Percentiles rank a stretch among this genome's conserved stretches.
These are phyloP conservation scores for Colletotrichum sansevieriae DNA, from an alignment of 2,329 filamentous ascomycete species.

Conservation along the genomic window DNA sequence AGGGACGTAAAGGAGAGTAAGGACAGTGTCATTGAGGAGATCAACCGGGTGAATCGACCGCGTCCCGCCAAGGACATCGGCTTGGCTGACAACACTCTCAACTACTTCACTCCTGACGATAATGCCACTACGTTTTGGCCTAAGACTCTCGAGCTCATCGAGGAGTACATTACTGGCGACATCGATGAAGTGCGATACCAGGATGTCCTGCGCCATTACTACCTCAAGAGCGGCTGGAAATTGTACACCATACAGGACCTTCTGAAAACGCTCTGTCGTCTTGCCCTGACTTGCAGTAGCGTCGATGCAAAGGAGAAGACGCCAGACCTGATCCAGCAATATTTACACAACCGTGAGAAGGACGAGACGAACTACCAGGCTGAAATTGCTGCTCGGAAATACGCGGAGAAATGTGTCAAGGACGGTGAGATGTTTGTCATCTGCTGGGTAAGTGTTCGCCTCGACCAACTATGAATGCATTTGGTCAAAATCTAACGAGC, in stretches of 20 bases:
- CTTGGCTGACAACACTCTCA: conserved; percentile 81
- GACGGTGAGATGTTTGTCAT: conserved; percentile 93
- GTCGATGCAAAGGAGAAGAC: conserved; percentile 94
- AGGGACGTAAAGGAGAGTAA: conserved; percentile 86
- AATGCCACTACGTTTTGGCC: conserved; percentile 81
- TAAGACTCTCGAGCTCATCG: conserved; percentile 86
- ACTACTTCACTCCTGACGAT: conserved; percentile 79
- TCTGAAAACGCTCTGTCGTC: conserved; percentile 82
- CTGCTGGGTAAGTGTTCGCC: conserved; percentile 77
- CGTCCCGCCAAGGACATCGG: conserved; percentile 89
- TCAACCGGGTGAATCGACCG: conserved; percentile 77
- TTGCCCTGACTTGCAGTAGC: conserved; percentile 85
- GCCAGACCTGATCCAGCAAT: conserved; percentile 88
- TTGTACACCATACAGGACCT: conserved; percentile 94
- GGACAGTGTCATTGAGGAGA: conserved; percentile 78
- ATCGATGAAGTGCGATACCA: conserved; percentile 88
- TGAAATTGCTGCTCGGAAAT: conserved; percentile 91
- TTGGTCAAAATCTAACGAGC: conserved; percentile 48
- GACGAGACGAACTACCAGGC: conserved; percentile 90
- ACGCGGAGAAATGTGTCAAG: conserved; percentile 92
- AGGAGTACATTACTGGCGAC: conserved; percentile 86
- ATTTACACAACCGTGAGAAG: conserved; percentile 83
- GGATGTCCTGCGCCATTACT: conserved; percentile 91
- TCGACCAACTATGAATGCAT: too few relatives aligned
- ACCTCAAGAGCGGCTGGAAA: conserved; percentile 91